Percentiles rank a stretch among this genome's conserved stretches.
phyloP scores from a whole-genome alignment of 2,329 filamentous ascomycete species.

The Rutstroemia sp. region DNA sequence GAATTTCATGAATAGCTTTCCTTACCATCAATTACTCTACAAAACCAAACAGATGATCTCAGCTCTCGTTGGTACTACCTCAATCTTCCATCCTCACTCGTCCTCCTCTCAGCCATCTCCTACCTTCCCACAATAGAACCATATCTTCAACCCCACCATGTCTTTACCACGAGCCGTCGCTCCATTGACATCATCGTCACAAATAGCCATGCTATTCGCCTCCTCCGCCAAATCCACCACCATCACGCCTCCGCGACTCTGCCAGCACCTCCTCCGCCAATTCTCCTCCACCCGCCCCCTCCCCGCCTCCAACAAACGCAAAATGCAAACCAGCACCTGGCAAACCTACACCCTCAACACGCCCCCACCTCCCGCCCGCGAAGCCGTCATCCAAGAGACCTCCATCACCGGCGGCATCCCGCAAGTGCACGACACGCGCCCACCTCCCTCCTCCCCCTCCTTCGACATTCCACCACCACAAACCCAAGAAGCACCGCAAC shows the following conservation, averaged over 20 bases:
- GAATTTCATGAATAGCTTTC: not conserved
- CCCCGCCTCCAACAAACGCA: conserved; percentile 45
- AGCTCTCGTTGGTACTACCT: not conserved
- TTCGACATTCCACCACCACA: conserved; percentile 17
- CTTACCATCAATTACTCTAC: not conserved
- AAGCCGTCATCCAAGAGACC: conserved; percentile 49
- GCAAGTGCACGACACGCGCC: conserved; percentile 37
- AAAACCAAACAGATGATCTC: conserved; percentile 1
- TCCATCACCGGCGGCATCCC: conserved; percentile 46
- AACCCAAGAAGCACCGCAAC: conserved; percentile 25
- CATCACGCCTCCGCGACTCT: conserved; percentile 32
- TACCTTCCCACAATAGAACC: not conserved
- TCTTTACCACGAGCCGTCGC: conserved; percentile 23
- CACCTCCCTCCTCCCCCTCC: conserved; percentile 35
- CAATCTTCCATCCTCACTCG: no score
- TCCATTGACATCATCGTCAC: conserved; percentile 27
- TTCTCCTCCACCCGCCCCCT: conserved; percentile 39
- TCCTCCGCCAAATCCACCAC: conserved; percentile 19
- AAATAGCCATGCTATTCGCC: conserved; percentile 25
- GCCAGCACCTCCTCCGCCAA: conserved; percentile 32
- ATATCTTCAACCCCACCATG: conserved; percentile 17
- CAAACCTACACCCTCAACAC: conserved; percentile 45
- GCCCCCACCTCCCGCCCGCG: conserved; percentile 44
- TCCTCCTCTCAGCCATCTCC: not conserved
- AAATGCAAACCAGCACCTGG: conserved; percentile 59